Evolutionary conservation across 1,139 yeast genomes (phyloP).

Genomic region (Schwanniomyces etchellsii): DNA sequence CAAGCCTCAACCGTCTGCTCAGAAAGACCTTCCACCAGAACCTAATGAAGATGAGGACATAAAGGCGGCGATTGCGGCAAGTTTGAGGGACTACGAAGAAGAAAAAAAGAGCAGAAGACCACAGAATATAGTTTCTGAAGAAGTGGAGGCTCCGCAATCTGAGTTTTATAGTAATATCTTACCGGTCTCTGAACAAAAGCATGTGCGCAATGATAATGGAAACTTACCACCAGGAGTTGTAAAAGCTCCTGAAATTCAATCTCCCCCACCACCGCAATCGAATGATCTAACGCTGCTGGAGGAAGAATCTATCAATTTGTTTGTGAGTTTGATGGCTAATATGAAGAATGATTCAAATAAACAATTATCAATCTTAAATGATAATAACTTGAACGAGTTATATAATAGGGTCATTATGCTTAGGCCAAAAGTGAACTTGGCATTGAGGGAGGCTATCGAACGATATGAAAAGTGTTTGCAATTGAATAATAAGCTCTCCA

Average conservation of each 20-base stretch:
- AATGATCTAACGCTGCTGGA: conserved; percentile 52
- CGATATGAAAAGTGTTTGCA: conserved; percentile 71
- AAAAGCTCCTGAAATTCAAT: neutral
- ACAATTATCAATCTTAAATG: conserved; percentile 51
- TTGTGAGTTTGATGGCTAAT: conserved; percentile 60
- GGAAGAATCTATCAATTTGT: conserved; percentile 63
- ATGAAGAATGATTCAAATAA: conserved; percentile 44
- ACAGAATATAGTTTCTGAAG: conserved; percentile 11
- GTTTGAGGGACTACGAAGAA: conserved; percentile 65
- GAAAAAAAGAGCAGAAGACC: conserved; percentile 13
- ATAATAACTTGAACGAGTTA: conserved; percentile 55
- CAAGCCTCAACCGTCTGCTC: conserved; percentile 11
- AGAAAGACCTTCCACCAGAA: conserved; percentile 14
- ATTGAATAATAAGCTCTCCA: conserved; percentile 75
- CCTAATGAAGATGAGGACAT: conserved; percentile 85
- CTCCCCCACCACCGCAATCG: conserved; percentile 4
- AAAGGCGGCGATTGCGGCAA: conserved; percentile 94
- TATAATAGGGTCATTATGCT: conserved; percentile 60
- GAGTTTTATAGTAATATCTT: conserved; percentile 27
- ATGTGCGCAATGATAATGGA: conserved; percentile 8
- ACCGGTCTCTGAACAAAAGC: conserved; percentile 8
- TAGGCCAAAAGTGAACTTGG: conserved; percentile 70
- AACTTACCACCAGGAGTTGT: conserved; percentile 4
- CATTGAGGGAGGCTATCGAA: conserved; percentile 56
- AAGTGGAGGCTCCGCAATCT: conserved; percentile 11